A percentile compares a stretch with the other conserved stretches of the same genome.
These are phyloP conservation scores for Euphorbia corollata DNA, from an alignment of 441 rosid genomes.

Conservation along the genomic window DNA sequence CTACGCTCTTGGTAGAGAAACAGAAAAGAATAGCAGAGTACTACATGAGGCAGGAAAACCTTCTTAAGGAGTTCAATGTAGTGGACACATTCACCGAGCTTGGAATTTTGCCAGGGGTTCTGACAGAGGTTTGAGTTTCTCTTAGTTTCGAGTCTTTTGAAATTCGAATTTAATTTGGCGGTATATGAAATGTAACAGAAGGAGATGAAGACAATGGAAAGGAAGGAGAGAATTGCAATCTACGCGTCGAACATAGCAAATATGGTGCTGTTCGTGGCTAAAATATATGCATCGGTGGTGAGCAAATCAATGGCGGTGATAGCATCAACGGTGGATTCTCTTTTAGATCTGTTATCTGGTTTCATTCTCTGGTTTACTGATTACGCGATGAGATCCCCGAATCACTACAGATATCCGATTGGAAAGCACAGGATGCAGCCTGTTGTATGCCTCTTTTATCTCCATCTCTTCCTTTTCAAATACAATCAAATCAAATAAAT, in stretches of 20 bases:
- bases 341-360: constrained; percentile 54
- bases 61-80: constrained; percentile 38
- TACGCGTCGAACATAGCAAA: constrained; percentile 48
- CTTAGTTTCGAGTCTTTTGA: neutral
- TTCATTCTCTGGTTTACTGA: constrained; percentile 57
- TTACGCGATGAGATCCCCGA: constrained; percentile 38
- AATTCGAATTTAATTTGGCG: neutral
- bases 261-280: constrained; percentile 46
- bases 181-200: constrained; percentile 20
- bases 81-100: constrained; percentile 40
- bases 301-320: constrained; percentile 59
- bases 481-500: neutral
- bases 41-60: constrained; percentile 42
- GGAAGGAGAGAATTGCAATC: constrained; percentile 36
- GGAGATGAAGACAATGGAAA: constrained; percentile 37
- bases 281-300: constrained; percentile 44
- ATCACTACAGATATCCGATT: constrained; percentile 43
- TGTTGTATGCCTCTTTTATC: constrained; percentile 28
- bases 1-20: constrained; percentile 27
- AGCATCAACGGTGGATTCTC: constrained; percentile 58
- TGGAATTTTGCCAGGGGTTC: constrained; percentile 32
- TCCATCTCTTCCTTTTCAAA: neutral
- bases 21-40: constrained; percentile 33
- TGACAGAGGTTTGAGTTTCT: constrained; percentile 29
- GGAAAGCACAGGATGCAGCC: constrained; percentile 69